These are phyloP conservation scores for Coemansia sp. DNA, from an alignment of 192 early-diverging fungal genomes.

Conservation along the genomic window DNA sequence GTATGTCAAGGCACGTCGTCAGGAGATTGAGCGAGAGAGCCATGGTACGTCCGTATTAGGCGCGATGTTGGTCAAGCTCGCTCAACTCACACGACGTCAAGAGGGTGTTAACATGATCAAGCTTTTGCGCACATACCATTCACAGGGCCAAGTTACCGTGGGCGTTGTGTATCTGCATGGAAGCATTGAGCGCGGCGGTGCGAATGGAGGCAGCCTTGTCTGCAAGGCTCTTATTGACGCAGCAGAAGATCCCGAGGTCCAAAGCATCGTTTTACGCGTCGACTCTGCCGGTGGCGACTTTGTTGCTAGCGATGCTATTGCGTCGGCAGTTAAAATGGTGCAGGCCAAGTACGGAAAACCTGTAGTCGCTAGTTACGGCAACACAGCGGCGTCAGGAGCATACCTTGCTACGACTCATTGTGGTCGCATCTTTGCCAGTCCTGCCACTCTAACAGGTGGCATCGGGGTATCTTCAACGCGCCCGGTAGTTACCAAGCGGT, in stretches of 20 bases:
- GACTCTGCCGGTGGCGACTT: conserved; percentile 74
- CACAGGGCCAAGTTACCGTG: conserved; percentile 44
- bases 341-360: conserved; percentile 64
- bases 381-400: conserved; percentile 61
- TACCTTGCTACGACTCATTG: conserved; percentile 65
- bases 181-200: conserved; percentile 56
- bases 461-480: conserved; percentile 69
- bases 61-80: neutral
- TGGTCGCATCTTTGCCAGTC: conserved; percentile 64
- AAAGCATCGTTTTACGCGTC: conserved; percentile 70
- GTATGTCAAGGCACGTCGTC: conserved; percentile 1
- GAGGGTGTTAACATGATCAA: neutral
- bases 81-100: neutral
- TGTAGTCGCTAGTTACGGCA: conserved; percentile 69
- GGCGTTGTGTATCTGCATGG: conserved; percentile 70
- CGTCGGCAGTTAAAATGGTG: conserved; percentile 62
- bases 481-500: conserved; percentile 61
- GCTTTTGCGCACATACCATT: neutral
- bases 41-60: neutral
- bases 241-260: conserved; percentile 59
- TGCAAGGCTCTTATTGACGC: conserved; percentile 61
- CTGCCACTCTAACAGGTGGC: conserved; percentile 72
- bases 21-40: conserved; percentile 18
- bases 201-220: conserved; percentile 55
- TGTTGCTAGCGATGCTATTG: conserved; percentile 70